These are phyloP conservation scores for Citrus sp. DNA, from an alignment of 345 rosid genomes.

Conservation along the genomic window DNA sequence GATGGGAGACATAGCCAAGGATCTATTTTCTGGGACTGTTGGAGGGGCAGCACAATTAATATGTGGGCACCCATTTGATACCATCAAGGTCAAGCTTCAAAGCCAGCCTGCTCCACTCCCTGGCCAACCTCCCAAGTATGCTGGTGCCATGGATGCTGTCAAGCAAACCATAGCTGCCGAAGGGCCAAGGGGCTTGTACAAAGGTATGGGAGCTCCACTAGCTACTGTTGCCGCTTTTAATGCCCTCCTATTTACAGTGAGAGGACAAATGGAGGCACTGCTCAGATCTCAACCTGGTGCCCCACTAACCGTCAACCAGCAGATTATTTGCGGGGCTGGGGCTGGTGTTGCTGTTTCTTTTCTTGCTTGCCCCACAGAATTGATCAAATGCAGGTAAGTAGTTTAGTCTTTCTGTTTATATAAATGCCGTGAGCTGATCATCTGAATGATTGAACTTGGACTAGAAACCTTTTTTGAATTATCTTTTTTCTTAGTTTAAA, in stretches of 20 bases:
- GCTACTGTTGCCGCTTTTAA: conserved; percentile 99
- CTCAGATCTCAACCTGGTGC: conserved; percentile 83
- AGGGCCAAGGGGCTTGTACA: conserved; percentile 91
- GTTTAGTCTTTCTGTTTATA: not conserved
- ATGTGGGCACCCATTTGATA: conserved; percentile 94
- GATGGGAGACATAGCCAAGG: conserved; percentile 94
- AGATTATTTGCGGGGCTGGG: conserved; percentile 76
- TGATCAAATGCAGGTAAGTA: conserved; percentile 92
- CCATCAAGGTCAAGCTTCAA: conserved; percentile 98
- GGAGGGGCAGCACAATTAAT: conserved; percentile 96
- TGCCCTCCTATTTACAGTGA: conserved; percentile 85
- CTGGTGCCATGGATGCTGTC: conserved; percentile 88
- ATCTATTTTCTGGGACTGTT: conserved; percentile 80
- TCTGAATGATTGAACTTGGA: not conserved
- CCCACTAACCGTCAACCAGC: conserved; percentile 76
- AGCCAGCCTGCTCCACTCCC: conserved; percentile 86
- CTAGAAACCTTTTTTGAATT: not conserved
- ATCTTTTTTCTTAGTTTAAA: not conserved
- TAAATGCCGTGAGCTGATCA: not conserved
- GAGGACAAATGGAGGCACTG: conserved; percentile 90
- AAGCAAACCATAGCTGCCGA: conserved; percentile 81
- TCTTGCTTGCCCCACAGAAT: conserved; percentile 98
- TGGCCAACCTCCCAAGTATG: conserved; percentile 72
- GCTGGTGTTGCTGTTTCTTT: conserved; percentile 97
- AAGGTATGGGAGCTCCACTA: conserved; percentile 99